Evolutionary conservation across 805 yeast species (phyloP).

Genomic region (Sugiyamaella lignohabitans): DNA sequence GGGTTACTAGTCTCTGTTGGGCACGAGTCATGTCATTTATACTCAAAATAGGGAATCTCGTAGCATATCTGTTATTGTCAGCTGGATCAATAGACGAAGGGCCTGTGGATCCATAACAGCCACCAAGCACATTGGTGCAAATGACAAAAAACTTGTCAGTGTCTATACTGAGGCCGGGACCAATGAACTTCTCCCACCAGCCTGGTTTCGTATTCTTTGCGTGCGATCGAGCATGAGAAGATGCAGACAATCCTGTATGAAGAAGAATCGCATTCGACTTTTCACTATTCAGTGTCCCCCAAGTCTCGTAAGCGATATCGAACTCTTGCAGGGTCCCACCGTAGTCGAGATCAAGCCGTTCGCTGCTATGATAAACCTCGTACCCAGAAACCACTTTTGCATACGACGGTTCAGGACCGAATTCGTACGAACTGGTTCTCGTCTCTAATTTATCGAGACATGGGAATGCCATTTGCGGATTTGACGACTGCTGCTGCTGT

Average conservation of each 20-base stretch:
- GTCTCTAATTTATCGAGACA: constrained; percentile 73
- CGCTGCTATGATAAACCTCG: constrained; percentile 44
- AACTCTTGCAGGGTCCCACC: constrained; percentile 73
- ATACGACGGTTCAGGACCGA: constrained; percentile 85
- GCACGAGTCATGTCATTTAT: constrained; percentile 89
- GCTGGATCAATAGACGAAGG: constrained; percentile 77
- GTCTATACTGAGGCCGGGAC: constrained; percentile 71
- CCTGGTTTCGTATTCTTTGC: constrained; percentile 62
- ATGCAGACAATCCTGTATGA: constrained; percentile 89
- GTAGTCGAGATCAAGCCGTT: constrained; percentile 68
- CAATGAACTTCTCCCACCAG: constrained; percentile 96
- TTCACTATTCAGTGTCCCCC: constrained; percentile 68
- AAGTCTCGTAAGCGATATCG: constrained; percentile 85
- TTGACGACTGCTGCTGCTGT: no score
- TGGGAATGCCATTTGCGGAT: constrained; percentile 71
- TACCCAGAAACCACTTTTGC: constrained; percentile 63
- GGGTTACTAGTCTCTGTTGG: constrained; percentile 60
- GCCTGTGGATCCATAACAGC: constrained; percentile 93
- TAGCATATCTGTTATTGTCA: constrained; percentile 62
- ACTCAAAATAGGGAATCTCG: constrained; percentile 80
- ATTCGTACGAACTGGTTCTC: constrained; percentile 40
- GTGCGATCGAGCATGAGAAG: constrained; percentile 88
- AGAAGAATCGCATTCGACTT: constrained; percentile 68
- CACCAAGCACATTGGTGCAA: constrained; percentile 89
- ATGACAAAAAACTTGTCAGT: constrained; percentile 75